A percentile compares a stretch with the other conserved stretches of the same genome.
Conservation (phyloP, 768 basidiomycete species). For the Amanita pallidorosea region DNA sequence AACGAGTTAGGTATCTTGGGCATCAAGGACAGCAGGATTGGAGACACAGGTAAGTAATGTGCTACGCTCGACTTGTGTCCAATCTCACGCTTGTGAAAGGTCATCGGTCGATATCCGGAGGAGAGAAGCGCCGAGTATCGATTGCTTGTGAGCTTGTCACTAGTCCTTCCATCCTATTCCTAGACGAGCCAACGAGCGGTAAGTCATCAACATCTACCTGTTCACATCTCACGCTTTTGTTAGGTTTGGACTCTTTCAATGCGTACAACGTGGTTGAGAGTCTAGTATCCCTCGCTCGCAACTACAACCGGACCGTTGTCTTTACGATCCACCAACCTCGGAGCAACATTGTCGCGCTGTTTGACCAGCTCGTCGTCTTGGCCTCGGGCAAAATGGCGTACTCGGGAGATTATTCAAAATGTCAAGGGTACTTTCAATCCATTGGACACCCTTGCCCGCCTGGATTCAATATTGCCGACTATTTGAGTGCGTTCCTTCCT, state of each 20-base stretch:
- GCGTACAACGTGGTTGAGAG: conserved; percentile 91
- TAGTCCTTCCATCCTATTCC: conserved; percentile 88
- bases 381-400: conserved; percentile 80
- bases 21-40: conserved; percentile 86
- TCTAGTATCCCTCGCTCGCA: conserved; percentile 71
- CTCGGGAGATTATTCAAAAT: conserved; percentile 64
- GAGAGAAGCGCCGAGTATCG: conserved; percentile 92
- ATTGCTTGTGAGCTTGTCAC: conserved; percentile 99
- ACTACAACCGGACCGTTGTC: conserved; percentile 90
- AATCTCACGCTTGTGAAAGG: conserved; percentile 28
- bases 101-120: conserved; percentile 87
- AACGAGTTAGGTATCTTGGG: conserved; percentile 89
- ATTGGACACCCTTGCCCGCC: conserved; percentile 81
- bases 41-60: conserved; percentile 59
- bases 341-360: conserved; percentile 93
- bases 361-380: conserved; percentile 84
- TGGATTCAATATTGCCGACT: conserved; percentile 97
- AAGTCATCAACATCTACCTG: conserved; percentile 13
- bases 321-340: conserved; percentile 99
- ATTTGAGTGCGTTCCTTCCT: conserved; percentile 58
- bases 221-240: background rate
- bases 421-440: conserved; percentile 70
- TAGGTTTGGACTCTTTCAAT: conserved; percentile 91
- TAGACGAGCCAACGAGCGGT: conserved; percentile 98
- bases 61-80: background rate